phyloP scores from a whole-genome alignment of 352 stramenopile species.

The Paralagenidium karlingii region DNA sequence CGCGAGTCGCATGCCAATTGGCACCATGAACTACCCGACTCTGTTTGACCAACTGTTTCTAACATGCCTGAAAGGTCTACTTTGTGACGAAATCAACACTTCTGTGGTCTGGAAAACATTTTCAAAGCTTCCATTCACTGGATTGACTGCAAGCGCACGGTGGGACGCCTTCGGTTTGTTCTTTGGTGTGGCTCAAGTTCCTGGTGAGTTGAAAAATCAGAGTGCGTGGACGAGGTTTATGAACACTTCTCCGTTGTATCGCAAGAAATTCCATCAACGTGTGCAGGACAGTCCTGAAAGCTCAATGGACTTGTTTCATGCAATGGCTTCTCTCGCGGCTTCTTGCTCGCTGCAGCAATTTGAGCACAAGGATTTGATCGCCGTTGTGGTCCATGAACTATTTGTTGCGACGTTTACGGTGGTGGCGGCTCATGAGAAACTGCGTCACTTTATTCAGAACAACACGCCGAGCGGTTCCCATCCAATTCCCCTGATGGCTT shows the following conservation, averaged over 20 bases:
- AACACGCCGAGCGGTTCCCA: no score
- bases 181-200: slow-evolving; percentile 58
- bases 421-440: slow-evolving; percentile 19
- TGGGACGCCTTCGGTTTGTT: slow-evolving; percentile 73
- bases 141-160: slow-evolving; percentile 56
- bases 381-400: slow-evolving; percentile 46
- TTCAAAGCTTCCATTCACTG: slow-evolving; percentile 47
- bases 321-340: slow-evolving; percentile 27
- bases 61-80: slow-evolving; percentile 56
- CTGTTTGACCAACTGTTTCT: slow-evolving; percentile 80
- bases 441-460: no score
- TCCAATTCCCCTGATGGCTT: no score
- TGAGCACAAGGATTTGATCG: slow-evolving; percentile 29
- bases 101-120: slow-evolving; percentile 69
- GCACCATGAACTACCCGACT: slow-evolving; percentile 50
- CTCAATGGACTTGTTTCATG: slow-evolving; percentile 53
- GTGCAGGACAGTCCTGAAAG: no score
- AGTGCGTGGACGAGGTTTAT: slow-evolving; percentile 58
- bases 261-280: no score
- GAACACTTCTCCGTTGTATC: slow-evolving; percentile 38
- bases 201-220: slow-evolving; percentile 35
- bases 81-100: slow-evolving; percentile 64
- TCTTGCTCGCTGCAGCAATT: slow-evolving; percentile 20
- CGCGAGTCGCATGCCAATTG: slow-evolving; percentile 22
- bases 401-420: slow-evolving; percentile 53